Percentiles rank a stretch among this genome's conserved stretches.
Conservation (phyloP, 345 rosid species). For the Lenwebbia sp. region DNA sequence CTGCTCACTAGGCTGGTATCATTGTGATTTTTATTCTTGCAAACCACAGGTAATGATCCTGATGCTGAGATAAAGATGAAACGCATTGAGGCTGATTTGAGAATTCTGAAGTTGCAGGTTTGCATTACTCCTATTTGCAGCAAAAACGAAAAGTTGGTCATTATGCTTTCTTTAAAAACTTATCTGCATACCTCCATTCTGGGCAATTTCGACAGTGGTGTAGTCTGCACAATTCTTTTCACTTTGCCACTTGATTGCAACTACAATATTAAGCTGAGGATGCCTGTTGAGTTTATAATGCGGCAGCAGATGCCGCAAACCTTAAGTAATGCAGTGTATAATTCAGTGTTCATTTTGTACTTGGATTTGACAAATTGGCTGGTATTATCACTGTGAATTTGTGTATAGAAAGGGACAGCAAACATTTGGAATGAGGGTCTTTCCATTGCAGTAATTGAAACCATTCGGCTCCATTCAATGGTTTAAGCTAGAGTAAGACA, state of each 20-base stretch:
- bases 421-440: not conserved
- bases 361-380: not conserved
- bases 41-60: conserved; percentile 27
- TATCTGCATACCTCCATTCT: not conserved
- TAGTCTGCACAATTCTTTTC: not conserved
- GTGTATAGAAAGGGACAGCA: not conserved
- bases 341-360: not conserved
- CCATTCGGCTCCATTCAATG: not conserved
- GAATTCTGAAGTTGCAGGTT: conserved; percentile 85
- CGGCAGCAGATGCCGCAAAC: not conserved
- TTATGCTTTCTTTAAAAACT: not conserved
- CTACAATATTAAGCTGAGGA: not conserved
- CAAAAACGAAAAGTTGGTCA: not conserved
- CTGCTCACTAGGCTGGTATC: not conserved
- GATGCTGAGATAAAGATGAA: conserved; percentile 38
- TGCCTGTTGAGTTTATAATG: not conserved
- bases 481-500: not conserved
- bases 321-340: not conserved
- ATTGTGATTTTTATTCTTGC: not conserved
- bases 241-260: not conserved
- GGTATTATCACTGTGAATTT: not conserved
- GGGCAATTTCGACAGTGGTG: not conserved
- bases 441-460: not conserved
- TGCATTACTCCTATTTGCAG: not conserved
- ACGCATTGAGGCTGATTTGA: conserved; percentile 81